Evolutionary conservation across 257 asterid species (phyloP).

Genomic region (Nicotiana tabacum): DNA sequence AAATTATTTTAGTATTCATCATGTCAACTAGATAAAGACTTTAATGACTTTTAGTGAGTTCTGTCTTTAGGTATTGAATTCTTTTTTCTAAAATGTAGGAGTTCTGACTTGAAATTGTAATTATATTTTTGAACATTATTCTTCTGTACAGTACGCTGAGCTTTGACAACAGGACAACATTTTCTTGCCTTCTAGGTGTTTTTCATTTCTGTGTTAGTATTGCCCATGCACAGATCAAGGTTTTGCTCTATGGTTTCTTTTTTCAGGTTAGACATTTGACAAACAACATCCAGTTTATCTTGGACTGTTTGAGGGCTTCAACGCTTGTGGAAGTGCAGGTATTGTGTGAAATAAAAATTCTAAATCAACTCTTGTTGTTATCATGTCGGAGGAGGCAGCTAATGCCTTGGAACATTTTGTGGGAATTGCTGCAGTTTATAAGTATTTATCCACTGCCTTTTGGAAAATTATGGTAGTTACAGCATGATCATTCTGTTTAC

Average conservation of each 20-base stretch:
- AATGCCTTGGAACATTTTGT: too few species aligned
- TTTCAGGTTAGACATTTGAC: slow-evolving; percentile 67
- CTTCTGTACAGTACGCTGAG: background rate
- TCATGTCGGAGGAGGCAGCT: too few species aligned
- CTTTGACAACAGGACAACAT: background rate
- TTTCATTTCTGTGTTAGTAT: background rate
- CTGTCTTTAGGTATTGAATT: background rate
- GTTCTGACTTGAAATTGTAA: background rate
- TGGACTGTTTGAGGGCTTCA: slow-evolving; percentile 37
- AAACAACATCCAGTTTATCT: slow-evolving; percentile 44
- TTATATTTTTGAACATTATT: background rate
- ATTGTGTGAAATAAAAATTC: too few species aligned
- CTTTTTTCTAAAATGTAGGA: background rate
- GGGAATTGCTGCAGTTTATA: background rate
- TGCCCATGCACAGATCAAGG: background rate
- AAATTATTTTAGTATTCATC: too few species aligned
- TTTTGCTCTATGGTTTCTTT: background rate
- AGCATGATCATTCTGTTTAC: background rate
- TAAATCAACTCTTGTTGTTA: too few species aligned
- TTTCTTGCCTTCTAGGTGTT: background rate
- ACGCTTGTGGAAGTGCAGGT: too few species aligned
- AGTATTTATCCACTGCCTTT: background rate
- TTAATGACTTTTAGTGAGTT: background rate
- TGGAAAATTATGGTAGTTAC: background rate
- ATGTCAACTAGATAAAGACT: too few species aligned